phyloP scores from a whole-genome alignment of 2,329 filamentous ascomycete species.

The Biscogniauxia sp. region DNA sequence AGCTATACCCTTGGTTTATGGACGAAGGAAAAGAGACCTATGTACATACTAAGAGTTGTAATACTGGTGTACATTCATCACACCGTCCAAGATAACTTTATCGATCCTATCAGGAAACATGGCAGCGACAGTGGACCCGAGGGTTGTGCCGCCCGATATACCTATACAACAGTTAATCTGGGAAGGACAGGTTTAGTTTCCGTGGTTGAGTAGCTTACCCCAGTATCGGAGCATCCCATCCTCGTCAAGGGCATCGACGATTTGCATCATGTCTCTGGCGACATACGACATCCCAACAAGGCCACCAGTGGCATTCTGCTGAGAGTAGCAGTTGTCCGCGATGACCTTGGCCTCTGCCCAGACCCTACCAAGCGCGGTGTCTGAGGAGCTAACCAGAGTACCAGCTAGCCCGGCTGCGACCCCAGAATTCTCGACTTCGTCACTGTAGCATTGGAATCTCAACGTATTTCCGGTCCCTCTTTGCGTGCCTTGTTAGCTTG shows the following conservation, averaged over 20 bases:
- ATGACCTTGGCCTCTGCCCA: slow-evolving; percentile 19
- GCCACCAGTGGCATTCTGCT: slow-evolving; percentile 22
- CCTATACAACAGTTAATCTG: slow-evolving; percentile 25
- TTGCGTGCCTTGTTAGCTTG: not conserved
- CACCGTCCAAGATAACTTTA: slow-evolving; percentile 38
- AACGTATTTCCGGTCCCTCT: slow-evolving; percentile 17
- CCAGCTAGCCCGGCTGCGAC: not conserved
- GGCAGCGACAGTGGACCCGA: slow-evolving; percentile 38
- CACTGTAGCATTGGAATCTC: slow-evolving; percentile 20
- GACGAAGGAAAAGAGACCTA: not conserved
- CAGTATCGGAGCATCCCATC: slow-evolving; percentile 38
- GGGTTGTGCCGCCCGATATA: slow-evolving; percentile 39
- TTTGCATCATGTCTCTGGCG: slow-evolving; percentile 38
- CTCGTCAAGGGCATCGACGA: slow-evolving; percentile 38
- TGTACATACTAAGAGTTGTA: slow-evolving; percentile 27
- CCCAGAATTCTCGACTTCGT: not conserved
- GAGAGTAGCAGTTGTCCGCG: slow-evolving; percentile 25
- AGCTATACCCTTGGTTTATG: not conserved
- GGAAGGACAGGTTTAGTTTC: too few species aligned
- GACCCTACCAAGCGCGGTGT: slow-evolving; percentile 12
- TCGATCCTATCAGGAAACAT: slow-evolving; percentile 43
- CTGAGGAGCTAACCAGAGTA: slow-evolving; percentile 6
- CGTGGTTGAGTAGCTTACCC: slow-evolving; percentile 24
- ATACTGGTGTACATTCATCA: slow-evolving; percentile 33
- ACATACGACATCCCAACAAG: slow-evolving; percentile 34